Conservation (phyloP, 352 stramenopile genomes). For the Chloridella minuta region DNA sequence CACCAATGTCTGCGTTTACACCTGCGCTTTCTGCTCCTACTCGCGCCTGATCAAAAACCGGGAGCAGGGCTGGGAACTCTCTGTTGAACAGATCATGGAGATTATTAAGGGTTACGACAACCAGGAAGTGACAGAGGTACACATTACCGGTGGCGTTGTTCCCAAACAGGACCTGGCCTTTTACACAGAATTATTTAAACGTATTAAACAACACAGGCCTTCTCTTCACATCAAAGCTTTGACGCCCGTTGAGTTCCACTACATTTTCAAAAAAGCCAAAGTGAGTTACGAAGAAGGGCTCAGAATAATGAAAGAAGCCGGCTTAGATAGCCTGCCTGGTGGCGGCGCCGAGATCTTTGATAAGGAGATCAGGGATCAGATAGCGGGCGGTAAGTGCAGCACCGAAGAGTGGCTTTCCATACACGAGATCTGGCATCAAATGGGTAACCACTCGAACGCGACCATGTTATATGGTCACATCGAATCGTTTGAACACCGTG, state of each 20-base stretch:
- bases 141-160: background rate
- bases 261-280: background rate
- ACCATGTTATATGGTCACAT: background rate
- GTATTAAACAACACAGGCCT: background rate
- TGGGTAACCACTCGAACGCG: background rate
- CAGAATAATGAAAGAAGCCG: background rate
- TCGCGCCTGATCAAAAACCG: background rate
- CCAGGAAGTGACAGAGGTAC: background rate
- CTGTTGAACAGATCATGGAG: background rate
- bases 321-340: background rate
- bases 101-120: background rate
- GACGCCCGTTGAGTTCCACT: background rate
- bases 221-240: background rate
- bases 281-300: background rate
- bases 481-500: background rate
- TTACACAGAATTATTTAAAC: background rate
- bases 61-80: background rate
- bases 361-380: background rate
- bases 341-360: constrained; percentile 3
- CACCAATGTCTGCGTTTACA: background rate
- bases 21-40: background rate
- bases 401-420: background rate
- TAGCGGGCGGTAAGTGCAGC: background rate
- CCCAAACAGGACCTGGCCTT: background rate
- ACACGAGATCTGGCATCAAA: background rate